Percentiles rank a stretch among this genome's conserved stretches.
Evolutionary conservation across 768 basidiomycete species (phyloP).

Genomic region (Phylloporus arenicola): DNA sequence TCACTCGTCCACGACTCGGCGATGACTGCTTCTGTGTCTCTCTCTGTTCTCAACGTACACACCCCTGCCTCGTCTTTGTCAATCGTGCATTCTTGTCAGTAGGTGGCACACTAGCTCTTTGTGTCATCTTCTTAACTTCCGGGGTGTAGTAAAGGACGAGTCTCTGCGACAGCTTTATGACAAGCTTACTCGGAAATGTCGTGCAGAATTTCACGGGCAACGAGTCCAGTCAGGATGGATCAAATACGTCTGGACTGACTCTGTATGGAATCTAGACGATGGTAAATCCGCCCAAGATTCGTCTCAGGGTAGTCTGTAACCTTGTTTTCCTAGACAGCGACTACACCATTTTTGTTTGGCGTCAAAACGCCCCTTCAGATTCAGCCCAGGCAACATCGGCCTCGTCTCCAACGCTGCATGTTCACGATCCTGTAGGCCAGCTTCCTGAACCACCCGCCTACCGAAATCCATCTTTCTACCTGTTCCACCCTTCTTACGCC

Average conservation of each 20-base stretch:
- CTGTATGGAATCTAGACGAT: conserved; percentile 85
- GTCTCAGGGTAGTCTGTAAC: background rate
- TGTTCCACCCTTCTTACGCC: conserved; percentile 37
- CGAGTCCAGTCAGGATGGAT: conserved; percentile 75
- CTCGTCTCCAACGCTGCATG: conserved; percentile 43
- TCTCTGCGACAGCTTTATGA: conserved; percentile 58
- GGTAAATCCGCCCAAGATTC: conserved; percentile 40
- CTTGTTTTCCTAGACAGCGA: conserved; percentile 57
- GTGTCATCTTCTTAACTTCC: conserved; percentile 7
- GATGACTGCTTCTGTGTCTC: conserved; percentile 29
- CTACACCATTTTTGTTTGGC: conserved; percentile 81
- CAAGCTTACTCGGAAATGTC: conserved; percentile 64
- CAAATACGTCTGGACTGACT: conserved; percentile 78
- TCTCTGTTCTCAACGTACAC: conserved; percentile 63
- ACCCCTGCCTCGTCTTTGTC: conserved; percentile 73
- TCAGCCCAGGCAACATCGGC: conserved; percentile 12
- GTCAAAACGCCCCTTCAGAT: conserved; percentile 43
- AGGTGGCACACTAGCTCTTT: background rate
- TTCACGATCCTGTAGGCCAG: conserved; percentile 54
- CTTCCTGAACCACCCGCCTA: conserved; percentile 62
- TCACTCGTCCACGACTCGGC: background rate
- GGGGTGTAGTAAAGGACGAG: conserved; percentile 57
- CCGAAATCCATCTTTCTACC: conserved; percentile 65
- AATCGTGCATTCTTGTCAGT: conserved; percentile 68
- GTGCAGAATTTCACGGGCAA: conserved; percentile 51